Evolutionary conservation across 1,284 basidiomycete species (phyloP).

Genomic region (Trichosporon sp.): DNA sequence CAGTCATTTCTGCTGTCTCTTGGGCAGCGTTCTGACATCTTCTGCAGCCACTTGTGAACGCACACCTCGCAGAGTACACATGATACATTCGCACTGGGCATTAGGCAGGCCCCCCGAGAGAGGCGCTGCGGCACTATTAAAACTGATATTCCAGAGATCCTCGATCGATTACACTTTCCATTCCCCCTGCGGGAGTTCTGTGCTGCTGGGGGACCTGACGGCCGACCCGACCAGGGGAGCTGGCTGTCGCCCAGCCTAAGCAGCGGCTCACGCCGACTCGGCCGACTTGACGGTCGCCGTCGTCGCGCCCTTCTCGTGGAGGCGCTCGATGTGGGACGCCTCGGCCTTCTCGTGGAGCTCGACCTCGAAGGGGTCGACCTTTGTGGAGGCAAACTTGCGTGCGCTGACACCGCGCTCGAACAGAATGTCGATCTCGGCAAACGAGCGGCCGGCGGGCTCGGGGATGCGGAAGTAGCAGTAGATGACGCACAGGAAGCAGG

Average conservation of each 20-base stretch:
- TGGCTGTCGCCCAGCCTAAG: too few species aligned
- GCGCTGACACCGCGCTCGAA: slow-evolving; percentile 39
- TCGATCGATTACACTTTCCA: background rate
- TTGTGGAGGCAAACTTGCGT: slow-evolving; percentile 23
- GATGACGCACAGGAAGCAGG: slow-evolving; percentile 42
- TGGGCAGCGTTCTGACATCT: too few species aligned
- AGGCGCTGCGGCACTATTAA: background rate
- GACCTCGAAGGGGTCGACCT: slow-evolving; percentile 26
- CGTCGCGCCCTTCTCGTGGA: slow-evolving; percentile 2
- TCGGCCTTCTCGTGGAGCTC: slow-evolving; percentile 20
- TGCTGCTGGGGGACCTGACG: too few species aligned
- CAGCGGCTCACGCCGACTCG: background rate
- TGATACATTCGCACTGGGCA: background rate
- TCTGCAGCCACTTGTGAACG: too few species aligned
- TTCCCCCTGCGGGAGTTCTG: too few species aligned
- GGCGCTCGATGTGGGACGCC: slow-evolving; percentile 13
- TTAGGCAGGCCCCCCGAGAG: background rate
- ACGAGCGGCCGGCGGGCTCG: slow-evolving; percentile 47
- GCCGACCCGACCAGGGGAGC: too few species aligned
- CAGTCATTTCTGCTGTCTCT: too few species aligned
- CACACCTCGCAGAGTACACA: background rate
- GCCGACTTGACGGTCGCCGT: background rate
- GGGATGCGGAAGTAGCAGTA: slow-evolving; percentile 34
- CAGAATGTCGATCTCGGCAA: slow-evolving; percentile 50
- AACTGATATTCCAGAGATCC: background rate